Evolutionary conservation across 116 monocot genomes (phyloP).

Genomic region (Iris pallida): DNA sequence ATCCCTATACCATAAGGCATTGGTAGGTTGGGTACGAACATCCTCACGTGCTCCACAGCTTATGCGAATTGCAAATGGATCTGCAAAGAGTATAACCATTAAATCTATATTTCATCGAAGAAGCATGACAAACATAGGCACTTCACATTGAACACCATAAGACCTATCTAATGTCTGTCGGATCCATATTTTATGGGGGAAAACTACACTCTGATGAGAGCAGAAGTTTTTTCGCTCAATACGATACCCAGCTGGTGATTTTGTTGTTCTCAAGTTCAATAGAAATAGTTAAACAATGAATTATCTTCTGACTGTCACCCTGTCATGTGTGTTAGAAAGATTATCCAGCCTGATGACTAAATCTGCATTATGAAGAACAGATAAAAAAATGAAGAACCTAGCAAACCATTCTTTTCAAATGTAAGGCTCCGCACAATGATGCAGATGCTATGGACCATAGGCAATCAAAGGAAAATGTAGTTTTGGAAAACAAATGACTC

Average conservation of each 20-base stretch:
- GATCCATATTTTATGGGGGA: background rate
- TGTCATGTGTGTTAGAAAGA: no score
- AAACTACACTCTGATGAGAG: background rate
- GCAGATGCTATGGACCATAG: no score
- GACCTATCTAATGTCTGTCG: background rate
- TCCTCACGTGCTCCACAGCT: constrained; percentile 83
- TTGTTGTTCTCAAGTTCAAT: background rate
- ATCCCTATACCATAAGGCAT: constrained; percentile 77
- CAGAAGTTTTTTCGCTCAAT: no score
- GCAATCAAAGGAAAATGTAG: no score
- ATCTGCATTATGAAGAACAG: no score
- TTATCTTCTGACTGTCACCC: no score
- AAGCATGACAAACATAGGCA: background rate
- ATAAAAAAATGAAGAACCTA: no score
- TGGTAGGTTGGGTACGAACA: constrained; percentile 48
- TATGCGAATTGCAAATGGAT: constrained; percentile 74
- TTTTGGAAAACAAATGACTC: no score
- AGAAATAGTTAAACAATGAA: background rate
- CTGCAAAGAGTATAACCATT: constrained; percentile 31
- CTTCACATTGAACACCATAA: background rate
- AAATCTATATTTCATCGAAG: background rate
- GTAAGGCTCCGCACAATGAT: no score
- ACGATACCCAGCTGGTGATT: no score
- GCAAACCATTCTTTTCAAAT: no score
- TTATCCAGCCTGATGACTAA: no score